These are phyloP conservation scores for Leccinum proliferum DNA, from an alignment of 1,284 basidiomycete genomes.

Conservation along the genomic window DNA sequence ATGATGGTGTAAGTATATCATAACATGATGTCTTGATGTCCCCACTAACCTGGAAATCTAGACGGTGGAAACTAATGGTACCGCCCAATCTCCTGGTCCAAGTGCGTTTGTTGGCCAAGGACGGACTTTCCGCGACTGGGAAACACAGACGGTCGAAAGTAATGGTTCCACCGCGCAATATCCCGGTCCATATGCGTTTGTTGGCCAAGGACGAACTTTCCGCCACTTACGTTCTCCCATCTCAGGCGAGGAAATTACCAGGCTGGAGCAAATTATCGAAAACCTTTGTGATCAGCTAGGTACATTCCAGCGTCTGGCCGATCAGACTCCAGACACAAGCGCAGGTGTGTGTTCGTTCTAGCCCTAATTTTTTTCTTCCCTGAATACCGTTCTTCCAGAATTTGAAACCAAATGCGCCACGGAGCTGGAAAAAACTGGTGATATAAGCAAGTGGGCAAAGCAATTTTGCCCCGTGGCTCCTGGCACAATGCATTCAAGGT, in stretches of 20 bases:
- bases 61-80: not conserved
- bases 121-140: not conserved
- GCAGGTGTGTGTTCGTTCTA: not conserved
- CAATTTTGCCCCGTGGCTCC: not conserved
- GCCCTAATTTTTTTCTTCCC: not conserved
- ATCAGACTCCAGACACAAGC: not conserved
- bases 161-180: not conserved
- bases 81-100: not conserved
- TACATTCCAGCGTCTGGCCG: too few species aligned
- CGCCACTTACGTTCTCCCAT: not conserved
- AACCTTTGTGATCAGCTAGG: not conserved
- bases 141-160: not conserved
- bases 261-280: not conserved
- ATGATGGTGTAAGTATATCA: too few species aligned
- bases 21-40: too few species aligned
- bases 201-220: not conserved
- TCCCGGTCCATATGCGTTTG: not conserved
- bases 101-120: not conserved
- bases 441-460: not conserved
- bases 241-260: not conserved
- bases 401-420: not conserved
- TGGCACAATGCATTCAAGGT: not conserved
- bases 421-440: not conserved
- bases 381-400: not conserved
- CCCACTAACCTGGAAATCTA: not conserved